Evolutionary conservation across 73 alveolate genomes (phyloP), one percentile per base, ranked within the genome.

Genomic region (Paramecium octaurelia): DNA sequence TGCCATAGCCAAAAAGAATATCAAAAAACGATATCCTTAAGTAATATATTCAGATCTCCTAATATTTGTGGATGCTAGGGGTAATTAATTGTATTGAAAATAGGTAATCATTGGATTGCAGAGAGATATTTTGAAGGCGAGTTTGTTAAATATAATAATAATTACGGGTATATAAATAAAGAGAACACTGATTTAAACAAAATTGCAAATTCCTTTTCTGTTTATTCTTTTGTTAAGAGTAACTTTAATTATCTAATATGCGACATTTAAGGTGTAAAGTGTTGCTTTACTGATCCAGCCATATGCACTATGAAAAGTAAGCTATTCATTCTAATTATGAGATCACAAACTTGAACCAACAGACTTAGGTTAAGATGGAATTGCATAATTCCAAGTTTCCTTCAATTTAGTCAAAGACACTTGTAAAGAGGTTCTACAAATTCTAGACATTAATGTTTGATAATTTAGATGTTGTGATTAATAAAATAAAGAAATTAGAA

Each of bases 211-310:
- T 23, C 77, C 0, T 80, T 44, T 46, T n/a, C 76, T 1, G 34
- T 6, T 8, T 80, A 80, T 21, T 44, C 77, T 8, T 80, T 23
- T 35, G 8, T 80, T 24, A 80, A 12, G 29, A 20, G 57, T 18
- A 23, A 80, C 8, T 80, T 80, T 9, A 42, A 23, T 10, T 80
- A 80, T 80, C 9, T 80, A 54, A 24, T 80, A 4, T 23, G 29
- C 46, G 91, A 80, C 24, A 58, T 80, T 4, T 23, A 80, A 48
- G 91, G 91, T 6, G 91, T 80, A 9, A 73, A 58, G 3, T 12
- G n/a, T 24, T 80, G 38, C 24, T 43, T 80, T 21, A 80, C 91
- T 40, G 91, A 80, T 80, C 91, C 91, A 20, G 91, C 91, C 6
- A 9, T 80, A 18, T 23, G 38, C 11, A 80, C 91, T 12, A 80